Evolutionary conservation across 495 filamentous ascomycete genomes (phyloP).

Genomic region (Alectoria sarmentosa): DNA sequence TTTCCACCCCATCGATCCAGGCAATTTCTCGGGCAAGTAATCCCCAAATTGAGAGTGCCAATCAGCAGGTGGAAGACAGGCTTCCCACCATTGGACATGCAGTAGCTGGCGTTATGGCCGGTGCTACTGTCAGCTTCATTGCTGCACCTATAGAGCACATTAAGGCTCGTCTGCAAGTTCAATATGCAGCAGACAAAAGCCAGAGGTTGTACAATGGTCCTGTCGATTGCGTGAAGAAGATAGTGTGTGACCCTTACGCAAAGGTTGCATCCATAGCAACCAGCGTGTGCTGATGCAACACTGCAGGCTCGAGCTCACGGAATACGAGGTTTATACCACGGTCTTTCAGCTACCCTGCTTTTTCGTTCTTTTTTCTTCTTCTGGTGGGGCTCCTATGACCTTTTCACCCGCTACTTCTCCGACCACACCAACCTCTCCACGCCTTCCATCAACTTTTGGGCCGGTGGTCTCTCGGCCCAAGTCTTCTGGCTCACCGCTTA

Average conservation of each 20-base stretch:
- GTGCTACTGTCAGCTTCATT: slow-evolving; percentile 83
- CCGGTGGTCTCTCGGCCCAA: slow-evolving; percentile 85
- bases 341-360: slow-evolving; percentile 73
- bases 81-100: slow-evolving; percentile 77
- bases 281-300: not conserved
- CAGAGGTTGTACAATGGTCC: slow-evolving; percentile 77
- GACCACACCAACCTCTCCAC: slow-evolving; percentile 62
- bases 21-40: slow-evolving; percentile 22
- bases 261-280: not conserved
- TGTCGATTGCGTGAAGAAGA: slow-evolving; percentile 69
- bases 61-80: slow-evolving; percentile 33
- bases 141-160: slow-evolving; percentile 86
- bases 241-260: slow-evolving; percentile 39
- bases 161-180: slow-evolving; percentile 88
- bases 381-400: slow-evolving; percentile 92
- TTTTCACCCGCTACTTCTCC: slow-evolving; percentile 62
- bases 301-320: slow-evolving; percentile 54
- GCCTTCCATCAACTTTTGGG: slow-evolving; percentile 92
- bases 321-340: slow-evolving; percentile 73
- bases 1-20: slow-evolving; percentile 49
- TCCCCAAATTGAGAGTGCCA: slow-evolving; percentile 11
- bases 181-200: slow-evolving; percentile 71
- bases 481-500: slow-evolving; percentile 91
- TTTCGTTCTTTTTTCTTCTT: slow-evolving; percentile 94
- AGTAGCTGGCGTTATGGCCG: slow-evolving; percentile 78